Evolutionary conservation across 2,329 filamentous ascomycete species (phyloP).

Genomic region (Westerdykella ornata): DNA sequence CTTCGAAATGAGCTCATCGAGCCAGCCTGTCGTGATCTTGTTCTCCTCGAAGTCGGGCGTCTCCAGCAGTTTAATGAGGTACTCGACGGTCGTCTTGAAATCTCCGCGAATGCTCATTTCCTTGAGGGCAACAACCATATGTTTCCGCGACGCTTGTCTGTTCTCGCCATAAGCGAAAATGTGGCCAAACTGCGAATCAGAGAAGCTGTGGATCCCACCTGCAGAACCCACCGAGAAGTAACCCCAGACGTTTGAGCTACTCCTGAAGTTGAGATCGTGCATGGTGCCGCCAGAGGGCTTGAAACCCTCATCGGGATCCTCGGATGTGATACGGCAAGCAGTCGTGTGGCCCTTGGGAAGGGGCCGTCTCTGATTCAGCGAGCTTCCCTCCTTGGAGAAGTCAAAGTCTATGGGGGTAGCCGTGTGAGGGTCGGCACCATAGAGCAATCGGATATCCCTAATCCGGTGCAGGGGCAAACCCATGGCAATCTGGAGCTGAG

Average conservation of each 20-base stretch:
- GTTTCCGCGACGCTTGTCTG: constrained; percentile 88
- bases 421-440: constrained; percentile 87
- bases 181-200: constrained; percentile 97
- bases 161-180: constrained; percentile 99
- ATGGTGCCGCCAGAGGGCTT: constrained; percentile 98
- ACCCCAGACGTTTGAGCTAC: constrained; percentile 98
- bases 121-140: constrained; percentile 98
- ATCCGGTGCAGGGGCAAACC: constrained; percentile 93
- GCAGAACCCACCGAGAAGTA: constrained; percentile 98
- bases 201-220: constrained; percentile 98
- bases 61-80: constrained; percentile 96
- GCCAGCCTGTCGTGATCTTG: constrained; percentile 97
- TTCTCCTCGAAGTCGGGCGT: constrained; percentile 98
- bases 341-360: constrained; percentile 95
- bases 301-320: constrained; percentile 98
- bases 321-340: constrained; percentile 97
- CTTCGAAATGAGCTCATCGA: constrained; percentile 97
- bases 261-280: constrained; percentile 98
- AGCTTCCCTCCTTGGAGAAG: constrained; percentile 80
- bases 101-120: constrained; percentile 99
- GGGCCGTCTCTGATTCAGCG: constrained; percentile 78
- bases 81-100: constrained; percentile 97
- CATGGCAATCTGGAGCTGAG: constrained; percentile 98
- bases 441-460: constrained; percentile 89
- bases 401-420: constrained; percentile 89